Evolutionary conservation across 2,329 filamentous ascomycete genomes (phyloP).

Genomic region (Periconia digitata): DNA sequence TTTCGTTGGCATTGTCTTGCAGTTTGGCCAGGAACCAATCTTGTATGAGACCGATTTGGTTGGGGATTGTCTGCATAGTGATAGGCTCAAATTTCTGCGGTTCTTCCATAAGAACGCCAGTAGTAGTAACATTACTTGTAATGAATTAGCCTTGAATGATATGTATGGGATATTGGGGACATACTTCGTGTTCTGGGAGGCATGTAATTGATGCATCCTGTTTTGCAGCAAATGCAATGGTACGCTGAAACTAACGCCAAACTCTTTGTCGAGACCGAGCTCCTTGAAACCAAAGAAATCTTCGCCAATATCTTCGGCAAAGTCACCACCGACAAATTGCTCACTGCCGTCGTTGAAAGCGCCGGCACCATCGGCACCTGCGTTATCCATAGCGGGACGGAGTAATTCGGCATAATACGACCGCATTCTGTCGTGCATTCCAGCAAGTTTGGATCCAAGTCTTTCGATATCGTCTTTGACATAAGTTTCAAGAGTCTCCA

Average conservation of each 20-base stretch:
- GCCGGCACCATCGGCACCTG: constrained; percentile 78
- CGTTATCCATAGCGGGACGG: constrained; percentile 79
- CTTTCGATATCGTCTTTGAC: constrained; percentile 93
- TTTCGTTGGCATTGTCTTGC: constrained; percentile 77
- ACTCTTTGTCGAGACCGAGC: constrained; percentile 86
- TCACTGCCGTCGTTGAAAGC: constrained; percentile 97
- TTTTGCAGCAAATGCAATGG: constrained; percentile 92
- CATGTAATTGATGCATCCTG: constrained; percentile 81
- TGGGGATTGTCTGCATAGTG: constrained; percentile 73
- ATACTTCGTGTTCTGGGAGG: constrained; percentile 69
- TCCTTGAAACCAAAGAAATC: constrained; percentile 99
- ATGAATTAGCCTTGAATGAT: constrained; percentile 20
- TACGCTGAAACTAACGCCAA: constrained; percentile 86
- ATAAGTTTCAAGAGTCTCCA: constrained; percentile 81
- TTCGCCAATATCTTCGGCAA: constrained; percentile 95
- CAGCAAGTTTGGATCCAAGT: constrained; percentile 72
- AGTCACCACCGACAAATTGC: constrained; percentile 94
- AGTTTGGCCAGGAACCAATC: constrained; percentile 91
- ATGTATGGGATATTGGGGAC: constrained; percentile 18
- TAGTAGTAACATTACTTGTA: constrained; percentile 60
- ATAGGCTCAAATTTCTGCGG: constrained; percentile 74
- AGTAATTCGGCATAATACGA: constrained; percentile 88
- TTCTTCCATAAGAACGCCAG: constrained; percentile 65
- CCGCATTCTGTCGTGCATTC: constrained; percentile 94
- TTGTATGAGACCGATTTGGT: constrained; percentile 83